phyloP scores from a whole-genome alignment of 441 rosid genomes.

The Cnidoscolus chayamansa region DNA sequence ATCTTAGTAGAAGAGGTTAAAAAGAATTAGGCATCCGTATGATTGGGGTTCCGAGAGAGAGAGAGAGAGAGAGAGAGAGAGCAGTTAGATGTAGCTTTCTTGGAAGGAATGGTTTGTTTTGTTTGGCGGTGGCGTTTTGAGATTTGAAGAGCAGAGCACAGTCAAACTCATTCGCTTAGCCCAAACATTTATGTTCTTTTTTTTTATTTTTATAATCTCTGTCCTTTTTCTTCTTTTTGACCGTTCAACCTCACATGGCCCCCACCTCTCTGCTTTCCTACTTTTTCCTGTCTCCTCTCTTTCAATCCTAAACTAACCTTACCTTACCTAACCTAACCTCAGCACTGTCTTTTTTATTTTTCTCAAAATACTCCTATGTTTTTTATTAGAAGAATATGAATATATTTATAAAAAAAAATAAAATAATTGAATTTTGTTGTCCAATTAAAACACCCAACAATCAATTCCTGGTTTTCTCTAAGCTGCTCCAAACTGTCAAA shows the following conservation, averaged over 20 bases:
- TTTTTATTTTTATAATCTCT: conserved; percentile 16
- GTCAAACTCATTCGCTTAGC: conserved; percentile 32
- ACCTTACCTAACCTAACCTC: too few relatives aligned
- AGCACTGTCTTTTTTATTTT: too few relatives aligned
- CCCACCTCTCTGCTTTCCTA: conserved; percentile 25
- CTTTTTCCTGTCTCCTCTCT: conserved; percentile 26
- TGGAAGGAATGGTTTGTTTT: not conserved
- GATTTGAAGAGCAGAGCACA: conserved; percentile 18
- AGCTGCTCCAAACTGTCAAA: too few relatives aligned
- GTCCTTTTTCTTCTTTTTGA: conserved; percentile 39
- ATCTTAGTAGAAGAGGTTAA: not conserved
- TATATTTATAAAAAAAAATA: too few relatives aligned
- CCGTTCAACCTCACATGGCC: conserved; percentile 43
- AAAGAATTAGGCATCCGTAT: not conserved
- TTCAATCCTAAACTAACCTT: not conserved
- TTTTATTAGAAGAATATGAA: too few relatives aligned
- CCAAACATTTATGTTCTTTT: conserved; percentile 32
- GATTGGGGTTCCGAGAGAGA: not conserved
- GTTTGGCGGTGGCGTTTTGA: conserved; percentile 19
- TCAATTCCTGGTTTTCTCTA: too few relatives aligned
- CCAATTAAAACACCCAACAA: too few relatives aligned
- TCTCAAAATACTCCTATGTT: too few relatives aligned
- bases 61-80: not conserved
- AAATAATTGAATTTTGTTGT: too few relatives aligned
- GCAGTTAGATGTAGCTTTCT: conserved; percentile 14